Conservation (phyloP, 2,329 filamentous ascomycete genomes). For the Pseudopyricularia javanii region DNA sequence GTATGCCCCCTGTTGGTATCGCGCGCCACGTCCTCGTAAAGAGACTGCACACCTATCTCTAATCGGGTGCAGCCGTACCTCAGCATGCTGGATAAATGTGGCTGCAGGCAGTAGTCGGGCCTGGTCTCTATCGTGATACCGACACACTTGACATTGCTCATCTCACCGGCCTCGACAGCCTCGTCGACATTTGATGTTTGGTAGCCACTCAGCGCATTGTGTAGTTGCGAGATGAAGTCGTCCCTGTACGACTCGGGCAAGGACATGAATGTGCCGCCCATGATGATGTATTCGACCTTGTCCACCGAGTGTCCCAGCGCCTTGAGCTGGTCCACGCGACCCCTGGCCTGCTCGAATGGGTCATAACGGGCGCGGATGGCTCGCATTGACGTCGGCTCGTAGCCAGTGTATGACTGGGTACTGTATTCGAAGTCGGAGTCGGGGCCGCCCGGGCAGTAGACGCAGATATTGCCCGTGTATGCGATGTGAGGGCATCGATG, state of each 20-base stretch:
- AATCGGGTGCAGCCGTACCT: slow-evolving; percentile 94
- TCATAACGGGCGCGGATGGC: slow-evolving; percentile 95
- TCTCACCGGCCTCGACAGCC: slow-evolving; percentile 84
- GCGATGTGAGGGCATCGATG: slow-evolving; percentile 96
- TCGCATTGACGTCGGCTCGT: slow-evolving; percentile 97
- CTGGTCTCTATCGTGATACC: slow-evolving; percentile 97
- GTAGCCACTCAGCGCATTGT: slow-evolving; percentile 94
- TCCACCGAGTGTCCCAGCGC: slow-evolving; percentile 92
- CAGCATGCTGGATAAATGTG: slow-evolving; percentile 92
- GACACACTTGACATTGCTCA: slow-evolving; percentile 96
- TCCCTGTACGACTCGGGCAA: slow-evolving; percentile 80
- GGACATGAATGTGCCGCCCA: slow-evolving; percentile 99
- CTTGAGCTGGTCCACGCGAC: slow-evolving; percentile 92
- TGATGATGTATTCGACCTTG: slow-evolving; percentile 99
- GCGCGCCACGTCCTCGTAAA: slow-evolving; percentile 96
- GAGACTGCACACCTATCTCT: slow-evolving; percentile 88
- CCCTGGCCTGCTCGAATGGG: slow-evolving; percentile 92
- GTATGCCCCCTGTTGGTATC: slow-evolving; percentile 97
- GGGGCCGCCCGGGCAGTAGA: slow-evolving; percentile 94
- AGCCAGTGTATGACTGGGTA: slow-evolving; percentile 96
- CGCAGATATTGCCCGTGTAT: slow-evolving; percentile 97
- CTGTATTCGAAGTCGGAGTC: slow-evolving; percentile 99
- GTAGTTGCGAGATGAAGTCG: slow-evolving; percentile 86
- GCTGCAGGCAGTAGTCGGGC: slow-evolving; percentile 91
- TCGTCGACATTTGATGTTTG: slow-evolving; percentile 91